Conservation (phyloP, 2,329 filamentous ascomycete species). For the Neocucurbitaria cava region DNA sequence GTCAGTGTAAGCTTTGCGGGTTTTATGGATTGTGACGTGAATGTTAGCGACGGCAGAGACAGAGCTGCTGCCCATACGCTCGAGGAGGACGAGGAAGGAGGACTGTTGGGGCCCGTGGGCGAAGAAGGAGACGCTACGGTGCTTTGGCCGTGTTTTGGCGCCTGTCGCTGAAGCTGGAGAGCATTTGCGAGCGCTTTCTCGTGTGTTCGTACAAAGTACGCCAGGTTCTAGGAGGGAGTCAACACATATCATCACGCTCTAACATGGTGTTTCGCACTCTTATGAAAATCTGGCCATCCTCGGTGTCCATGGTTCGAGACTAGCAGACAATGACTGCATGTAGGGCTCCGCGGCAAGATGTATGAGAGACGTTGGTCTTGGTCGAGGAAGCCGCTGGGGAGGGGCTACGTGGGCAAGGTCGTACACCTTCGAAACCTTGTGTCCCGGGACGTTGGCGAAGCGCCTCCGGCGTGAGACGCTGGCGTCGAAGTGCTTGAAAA, state of each 20-base stretch:
- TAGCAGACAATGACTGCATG: slow-evolving; percentile 43
- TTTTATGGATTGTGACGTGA: slow-evolving; percentile 84
- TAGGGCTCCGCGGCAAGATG: slow-evolving; percentile 27
- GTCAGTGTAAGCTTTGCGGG: slow-evolving; percentile 91
- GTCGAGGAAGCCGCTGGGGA: slow-evolving; percentile 13
- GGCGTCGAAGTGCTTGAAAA: slow-evolving; percentile 26
- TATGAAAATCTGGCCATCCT: slow-evolving; percentile 89
- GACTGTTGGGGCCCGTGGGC: slow-evolving; percentile 45
- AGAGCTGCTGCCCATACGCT: slow-evolving; percentile 81
- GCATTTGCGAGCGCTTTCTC: slow-evolving; percentile 97
- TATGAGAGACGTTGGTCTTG: slow-evolving; percentile 14
- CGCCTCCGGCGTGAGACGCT: slow-evolving; percentile 29
- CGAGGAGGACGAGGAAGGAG: slow-evolving; percentile 66
- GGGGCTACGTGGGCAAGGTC: slow-evolving; percentile 11
- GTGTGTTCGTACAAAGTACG: slow-evolving; percentile 94
- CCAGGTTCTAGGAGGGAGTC: slow-evolving; percentile 74
- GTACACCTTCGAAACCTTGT: slow-evolving; percentile 23
- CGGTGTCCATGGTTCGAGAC: slow-evolving; percentile 72
- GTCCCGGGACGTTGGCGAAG: slow-evolving; percentile 24
- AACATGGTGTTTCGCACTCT: slow-evolving; percentile 64
- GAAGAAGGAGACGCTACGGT: slow-evolving; percentile 47
- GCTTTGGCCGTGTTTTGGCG: slow-evolving; percentile 68
- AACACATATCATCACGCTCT: slow-evolving; percentile 26
- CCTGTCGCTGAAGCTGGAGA: slow-evolving; percentile 81
- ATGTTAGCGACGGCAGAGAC: slow-evolving; percentile 83